phyloP scores from a whole-genome alignment of 805 yeast genomes.

The Pichia thaimueangensis region DNA sequence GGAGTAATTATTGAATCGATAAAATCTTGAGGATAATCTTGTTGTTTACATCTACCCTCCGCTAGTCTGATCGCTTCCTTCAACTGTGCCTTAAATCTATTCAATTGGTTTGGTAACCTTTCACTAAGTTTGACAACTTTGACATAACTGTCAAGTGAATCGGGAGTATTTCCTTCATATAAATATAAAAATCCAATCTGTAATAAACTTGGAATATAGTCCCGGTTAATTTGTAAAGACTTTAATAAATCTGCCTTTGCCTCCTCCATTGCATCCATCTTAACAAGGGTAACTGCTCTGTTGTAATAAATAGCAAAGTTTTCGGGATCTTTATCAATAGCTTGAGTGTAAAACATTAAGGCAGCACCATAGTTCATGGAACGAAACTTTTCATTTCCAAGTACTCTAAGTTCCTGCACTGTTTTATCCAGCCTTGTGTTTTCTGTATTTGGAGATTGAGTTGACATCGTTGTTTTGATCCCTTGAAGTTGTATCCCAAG shows the following conservation, averaged over 20 bases:
- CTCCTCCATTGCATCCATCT: constrained; percentile 29
- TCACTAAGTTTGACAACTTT: constrained; percentile 26
- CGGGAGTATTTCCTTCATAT: constrained; percentile 31
- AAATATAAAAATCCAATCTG: constrained; percentile 33
- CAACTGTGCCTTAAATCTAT: constrained; percentile 23
- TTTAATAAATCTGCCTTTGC: constrained; percentile 32
- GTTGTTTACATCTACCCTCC: constrained; percentile 27
- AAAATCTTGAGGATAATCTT: constrained; percentile 27
- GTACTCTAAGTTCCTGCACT: constrained; percentile 17
- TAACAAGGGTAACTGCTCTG: constrained; percentile 36
- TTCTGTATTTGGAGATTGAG: not conserved
- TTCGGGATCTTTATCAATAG: constrained; percentile 28
- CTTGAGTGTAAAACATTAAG: constrained; percentile 33
- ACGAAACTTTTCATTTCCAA: constrained; percentile 27
- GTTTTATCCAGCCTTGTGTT: not conserved
- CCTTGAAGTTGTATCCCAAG: too few species aligned
- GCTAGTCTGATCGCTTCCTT: constrained; percentile 25
- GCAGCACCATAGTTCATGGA: constrained; percentile 29
- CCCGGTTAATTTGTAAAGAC: constrained; percentile 29
- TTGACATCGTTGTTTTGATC: not conserved
- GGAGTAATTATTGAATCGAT: constrained; percentile 25
- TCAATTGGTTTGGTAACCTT: constrained; percentile 16
- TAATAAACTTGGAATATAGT: constrained; percentile 34
- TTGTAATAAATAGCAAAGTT: constrained; percentile 32
- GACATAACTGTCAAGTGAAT: constrained; percentile 32